Percentiles rank a stretch among this genome's conserved stretches.
phyloP scores from a whole-genome alignment of 2,329 filamentous ascomycete genomes.

The Pseudogymnoascus destructans region DNA sequence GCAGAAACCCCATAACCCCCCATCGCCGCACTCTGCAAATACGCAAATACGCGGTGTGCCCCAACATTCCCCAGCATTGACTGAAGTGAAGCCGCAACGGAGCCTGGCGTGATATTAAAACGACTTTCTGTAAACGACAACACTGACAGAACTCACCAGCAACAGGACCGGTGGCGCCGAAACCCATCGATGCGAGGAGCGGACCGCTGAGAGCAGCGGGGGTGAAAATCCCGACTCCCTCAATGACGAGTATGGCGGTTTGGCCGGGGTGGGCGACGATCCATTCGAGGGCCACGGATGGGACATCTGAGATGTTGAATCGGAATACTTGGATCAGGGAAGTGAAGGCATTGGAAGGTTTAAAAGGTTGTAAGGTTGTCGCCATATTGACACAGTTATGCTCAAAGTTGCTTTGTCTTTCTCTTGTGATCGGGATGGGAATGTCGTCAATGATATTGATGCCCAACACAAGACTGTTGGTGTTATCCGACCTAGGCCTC shows the following conservation, averaged over 20 bases:
- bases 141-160: conserved; percentile 10
- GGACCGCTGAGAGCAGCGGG: conserved; percentile 13
- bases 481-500: background rate
- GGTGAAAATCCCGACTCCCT: conserved; percentile 12
- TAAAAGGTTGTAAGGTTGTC: background rate
- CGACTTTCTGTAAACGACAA: conserved; percentile 4
- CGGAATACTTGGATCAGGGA: background rate
- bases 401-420: background rate
- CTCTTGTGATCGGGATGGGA: background rate
- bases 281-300: background rate
- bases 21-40: conserved; percentile 10
- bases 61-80: conserved; percentile 12
- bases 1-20: conserved; percentile 3
- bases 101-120: conserved; percentile 11
- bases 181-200: conserved; percentile 14
- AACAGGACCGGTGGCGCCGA: conserved; percentile 13
- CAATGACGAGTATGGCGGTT: conserved; percentile 11
- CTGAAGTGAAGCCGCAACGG: conserved; percentile 11
- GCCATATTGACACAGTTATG: background rate
- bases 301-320: background rate
- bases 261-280: conserved; percentile 9
- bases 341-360: background rate
- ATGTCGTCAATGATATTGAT: background rate
- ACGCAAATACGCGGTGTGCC: background rate
- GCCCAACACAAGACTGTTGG: background rate